These are phyloP conservation scores for Clarkia xantiana DNA, from an alignment of 345 rosid genomes.

Conservation along the genomic window DNA sequence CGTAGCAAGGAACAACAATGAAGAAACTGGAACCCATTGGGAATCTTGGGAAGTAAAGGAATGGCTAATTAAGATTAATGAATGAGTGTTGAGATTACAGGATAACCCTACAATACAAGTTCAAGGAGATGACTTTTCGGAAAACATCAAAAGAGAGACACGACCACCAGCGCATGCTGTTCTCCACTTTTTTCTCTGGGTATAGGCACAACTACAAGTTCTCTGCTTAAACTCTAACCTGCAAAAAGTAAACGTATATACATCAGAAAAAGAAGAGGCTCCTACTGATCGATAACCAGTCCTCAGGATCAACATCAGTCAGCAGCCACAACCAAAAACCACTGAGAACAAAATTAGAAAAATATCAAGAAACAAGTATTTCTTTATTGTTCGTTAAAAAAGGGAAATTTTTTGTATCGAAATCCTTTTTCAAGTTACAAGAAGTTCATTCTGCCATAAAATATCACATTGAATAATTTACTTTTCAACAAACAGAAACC, in stretches of 20 bases:
- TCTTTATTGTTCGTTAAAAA: no score
- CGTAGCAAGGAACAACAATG: constrained; percentile 12
- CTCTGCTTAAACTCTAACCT: background rate
- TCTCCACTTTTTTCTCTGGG: constrained; percentile 5
- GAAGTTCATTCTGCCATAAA: no score
- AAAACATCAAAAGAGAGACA: constrained; percentile 36
- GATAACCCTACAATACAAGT: constrained; percentile 80
- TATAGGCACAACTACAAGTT: constrained; percentile 1
- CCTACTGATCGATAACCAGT: no score
- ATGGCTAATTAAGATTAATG: constrained; percentile 2
- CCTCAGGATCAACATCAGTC: no score
- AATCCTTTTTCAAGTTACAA: no score
- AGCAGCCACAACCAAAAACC: no score
- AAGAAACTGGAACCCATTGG: constrained; percentile 37
- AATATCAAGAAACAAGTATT: no score
- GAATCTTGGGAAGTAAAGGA: background rate
- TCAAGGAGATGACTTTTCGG: constrained; percentile 45
- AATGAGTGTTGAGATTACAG: constrained; percentile 25
- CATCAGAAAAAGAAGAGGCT: background rate
- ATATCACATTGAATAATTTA: no score
- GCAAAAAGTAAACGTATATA: background rate
- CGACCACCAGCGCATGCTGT: constrained; percentile 69
- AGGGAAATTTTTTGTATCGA: no score
- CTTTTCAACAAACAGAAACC: no score
- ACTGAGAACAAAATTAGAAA: no score